phyloP scores from a whole-genome alignment of 2,329 filamentous ascomycete species.

The Penicillium occitanis region DNA sequence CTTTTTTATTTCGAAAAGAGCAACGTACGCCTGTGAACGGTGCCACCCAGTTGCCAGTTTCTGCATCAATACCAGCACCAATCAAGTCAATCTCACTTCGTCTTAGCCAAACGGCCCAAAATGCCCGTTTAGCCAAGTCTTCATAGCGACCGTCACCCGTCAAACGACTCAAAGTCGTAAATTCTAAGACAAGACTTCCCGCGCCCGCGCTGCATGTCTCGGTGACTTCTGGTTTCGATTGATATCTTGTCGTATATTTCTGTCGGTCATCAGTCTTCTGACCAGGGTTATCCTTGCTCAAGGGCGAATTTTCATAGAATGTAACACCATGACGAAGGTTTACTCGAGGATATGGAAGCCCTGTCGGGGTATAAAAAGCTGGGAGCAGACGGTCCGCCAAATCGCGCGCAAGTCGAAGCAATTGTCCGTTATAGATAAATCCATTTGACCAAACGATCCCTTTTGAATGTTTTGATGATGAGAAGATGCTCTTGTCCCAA shows the following conservation, averaged over 20 bases:
- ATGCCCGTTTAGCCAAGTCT: slow-evolving; percentile 82
- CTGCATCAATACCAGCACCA: slow-evolving; percentile 87
- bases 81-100: slow-evolving; percentile 84
- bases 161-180: slow-evolving; percentile 83
- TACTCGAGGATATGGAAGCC: slow-evolving; percentile 90
- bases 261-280: slow-evolving; percentile 37
- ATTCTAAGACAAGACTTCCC: slow-evolving; percentile 92
- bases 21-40: slow-evolving; percentile 69
- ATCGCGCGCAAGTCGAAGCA: slow-evolving; percentile 85
- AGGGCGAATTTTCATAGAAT: slow-evolving; percentile 83
- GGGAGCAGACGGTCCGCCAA: slow-evolving; percentile 80
- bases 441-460: slow-evolving; percentile 71
- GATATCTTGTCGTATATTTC: slow-evolving; percentile 41
- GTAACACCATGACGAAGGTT: slow-evolving; percentile 89
- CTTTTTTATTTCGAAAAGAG: background rate
- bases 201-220: slow-evolving; percentile 96
- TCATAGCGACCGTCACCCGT: slow-evolving; percentile 88
- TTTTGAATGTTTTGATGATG: slow-evolving; percentile 21
- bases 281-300: slow-evolving; percentile 58
- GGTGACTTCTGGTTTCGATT: slow-evolving; percentile 67
- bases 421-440: slow-evolving; percentile 82
- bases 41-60: slow-evolving; percentile 84
- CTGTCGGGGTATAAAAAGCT: slow-evolving; percentile 87
- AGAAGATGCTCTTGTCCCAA: slow-evolving; percentile 40
- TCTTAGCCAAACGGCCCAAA: slow-evolving; percentile 94